phyloP scores from a whole-genome alignment of 306 rosid species.

The Luffa aegyptiaca region DNA sequence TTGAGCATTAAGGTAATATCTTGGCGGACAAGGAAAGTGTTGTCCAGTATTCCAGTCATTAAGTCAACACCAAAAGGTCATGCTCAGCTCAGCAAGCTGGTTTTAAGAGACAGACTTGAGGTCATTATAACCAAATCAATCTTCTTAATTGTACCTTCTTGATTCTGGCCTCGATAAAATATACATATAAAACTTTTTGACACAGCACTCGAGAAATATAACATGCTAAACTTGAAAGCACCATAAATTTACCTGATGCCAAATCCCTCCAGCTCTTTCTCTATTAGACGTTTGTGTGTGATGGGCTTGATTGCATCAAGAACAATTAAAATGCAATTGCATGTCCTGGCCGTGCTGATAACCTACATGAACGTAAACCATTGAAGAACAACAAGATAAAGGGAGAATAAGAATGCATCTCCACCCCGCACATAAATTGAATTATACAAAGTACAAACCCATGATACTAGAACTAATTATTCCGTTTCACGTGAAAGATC shows the following conservation, averaged over 20 bases:
- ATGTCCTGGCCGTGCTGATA: conserved; percentile 97
- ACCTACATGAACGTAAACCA: conserved; percentile 49
- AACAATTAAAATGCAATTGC: conserved; percentile 92
- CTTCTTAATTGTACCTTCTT: not conserved
- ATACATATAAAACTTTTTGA: not conserved
- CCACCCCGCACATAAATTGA: not conserved
- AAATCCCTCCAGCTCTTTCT: conserved; percentile 97
- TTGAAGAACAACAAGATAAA: conserved; percentile 7
- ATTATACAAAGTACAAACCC: not conserved
- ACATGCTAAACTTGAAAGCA: conserved; percentile 8
- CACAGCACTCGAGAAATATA: not conserved
- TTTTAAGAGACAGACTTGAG: conserved; percentile 1
- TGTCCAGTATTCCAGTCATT: conserved; percentile 1
- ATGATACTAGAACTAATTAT: not conserved
- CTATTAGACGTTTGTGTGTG: conserved; percentile 92
- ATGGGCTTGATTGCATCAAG: conserved; percentile 99
- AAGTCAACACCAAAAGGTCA: conserved; percentile 1
- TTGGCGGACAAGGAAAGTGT: conserved; percentile 1
- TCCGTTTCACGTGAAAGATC: not conserved
- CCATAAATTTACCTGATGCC: conserved; percentile 68
- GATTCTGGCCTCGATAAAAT: not conserved
- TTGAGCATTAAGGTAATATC: not conserved
- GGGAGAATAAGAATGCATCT: not conserved
- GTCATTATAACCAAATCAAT: not conserved
- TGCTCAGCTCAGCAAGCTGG: not conserved